Evolutionary conservation across 225 moss, liverwort and hornwort species (phyloP).

Genomic region (Neckera pumila): DNA sequence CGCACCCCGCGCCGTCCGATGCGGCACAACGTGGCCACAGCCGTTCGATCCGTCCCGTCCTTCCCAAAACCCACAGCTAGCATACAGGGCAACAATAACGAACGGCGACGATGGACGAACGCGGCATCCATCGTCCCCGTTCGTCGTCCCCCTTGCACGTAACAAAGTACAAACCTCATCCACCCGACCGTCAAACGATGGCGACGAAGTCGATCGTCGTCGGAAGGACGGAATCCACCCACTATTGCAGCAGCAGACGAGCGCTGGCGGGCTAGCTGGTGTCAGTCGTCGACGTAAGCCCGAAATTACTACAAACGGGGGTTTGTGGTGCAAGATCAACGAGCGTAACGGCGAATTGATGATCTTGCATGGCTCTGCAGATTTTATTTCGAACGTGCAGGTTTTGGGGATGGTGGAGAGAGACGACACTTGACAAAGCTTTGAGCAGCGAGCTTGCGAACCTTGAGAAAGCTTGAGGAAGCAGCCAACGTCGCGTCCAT

Average conservation of each 20-base stretch:
- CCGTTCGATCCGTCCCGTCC: slow-evolving; percentile 5
- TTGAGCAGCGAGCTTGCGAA: neutral
- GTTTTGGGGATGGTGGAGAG: neutral
- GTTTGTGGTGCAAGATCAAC: slow-evolving; percentile 24
- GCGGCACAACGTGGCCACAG: neutral
- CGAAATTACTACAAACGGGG: neutral
- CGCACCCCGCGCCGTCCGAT: neutral
- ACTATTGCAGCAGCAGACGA: neutral
- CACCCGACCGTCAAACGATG: neutral
- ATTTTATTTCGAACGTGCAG: neutral
- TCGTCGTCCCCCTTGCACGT: neutral
- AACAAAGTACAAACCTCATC: neutral
- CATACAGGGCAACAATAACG: neutral
- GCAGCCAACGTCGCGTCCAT: neutral
- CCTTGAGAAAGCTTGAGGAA: neutral
- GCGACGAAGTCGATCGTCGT: neutral
- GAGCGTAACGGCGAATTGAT: slow-evolving; percentile 21
- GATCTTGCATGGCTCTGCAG: slow-evolving; percentile 16
- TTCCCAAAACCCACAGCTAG: neutral
- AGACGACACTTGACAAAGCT: neutral
- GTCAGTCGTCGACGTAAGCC: neutral
- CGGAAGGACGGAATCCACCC: neutral
- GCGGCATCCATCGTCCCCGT: neutral
- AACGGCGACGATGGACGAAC: neutral
- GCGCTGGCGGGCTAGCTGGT: neutral